Evolutionary conservation across 78 protist species (phyloP).

Genomic region (Dictyostelium citrinum): DNA sequence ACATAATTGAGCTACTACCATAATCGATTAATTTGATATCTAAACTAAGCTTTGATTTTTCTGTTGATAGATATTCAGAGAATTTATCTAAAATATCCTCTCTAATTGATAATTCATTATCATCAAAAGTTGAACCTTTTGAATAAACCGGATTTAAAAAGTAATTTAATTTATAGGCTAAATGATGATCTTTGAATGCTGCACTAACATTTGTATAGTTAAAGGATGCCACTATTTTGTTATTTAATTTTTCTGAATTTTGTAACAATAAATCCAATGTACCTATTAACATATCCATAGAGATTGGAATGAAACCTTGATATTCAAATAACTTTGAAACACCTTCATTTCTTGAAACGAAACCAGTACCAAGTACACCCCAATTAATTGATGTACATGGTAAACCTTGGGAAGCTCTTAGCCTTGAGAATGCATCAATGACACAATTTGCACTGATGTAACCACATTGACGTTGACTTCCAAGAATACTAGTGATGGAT

Average conservation of each 20-base stretch:
- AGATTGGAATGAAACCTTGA: not conserved
- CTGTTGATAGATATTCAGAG: not conserved
- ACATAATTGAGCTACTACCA: not conserved
- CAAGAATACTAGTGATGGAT: slow-evolving; percentile 41
- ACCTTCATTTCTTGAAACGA: slow-evolving; percentile 18
- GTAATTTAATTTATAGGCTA: not conserved
- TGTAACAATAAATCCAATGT: not conserved
- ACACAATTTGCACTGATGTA: slow-evolving; percentile 85
- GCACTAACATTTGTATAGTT: not conserved
- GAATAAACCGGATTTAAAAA: not conserved
- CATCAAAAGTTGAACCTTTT: not conserved
- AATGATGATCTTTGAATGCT: not conserved
- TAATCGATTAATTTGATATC: slow-evolving; percentile 4
- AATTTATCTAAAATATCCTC: not conserved
- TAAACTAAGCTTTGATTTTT: not conserved
- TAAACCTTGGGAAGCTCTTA: slow-evolving; percentile 29
- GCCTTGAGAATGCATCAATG: slow-evolving; percentile 56
- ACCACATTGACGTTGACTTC: slow-evolving; percentile 57
- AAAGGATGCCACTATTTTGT: not conserved
- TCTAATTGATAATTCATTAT: not conserved
- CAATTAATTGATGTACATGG: slow-evolving; percentile 38
- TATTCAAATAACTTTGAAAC: not conserved
- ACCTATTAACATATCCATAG: not conserved
- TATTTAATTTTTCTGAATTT: not conserved
- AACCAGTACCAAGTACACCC: slow-evolving; percentile 72